A percentile compares a stretch with the other conserved stretches of the same genome.
phyloP scores from a whole-genome alignment of 2,329 filamentous ascomycete species.

The Tolypocladium tropicale region DNA sequence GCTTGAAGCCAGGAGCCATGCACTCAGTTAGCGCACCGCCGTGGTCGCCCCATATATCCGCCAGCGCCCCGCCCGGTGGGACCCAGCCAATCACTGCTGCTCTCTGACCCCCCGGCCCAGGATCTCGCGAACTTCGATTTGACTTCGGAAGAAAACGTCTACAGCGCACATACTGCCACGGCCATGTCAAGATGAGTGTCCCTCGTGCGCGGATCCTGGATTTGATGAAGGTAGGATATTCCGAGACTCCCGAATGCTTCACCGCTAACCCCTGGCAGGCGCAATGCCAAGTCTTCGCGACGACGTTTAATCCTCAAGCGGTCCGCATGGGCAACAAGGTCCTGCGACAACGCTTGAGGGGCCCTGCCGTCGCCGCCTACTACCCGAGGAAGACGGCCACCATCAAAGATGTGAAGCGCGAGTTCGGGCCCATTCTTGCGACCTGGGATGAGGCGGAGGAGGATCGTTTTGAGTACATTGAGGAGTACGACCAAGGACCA shows the following conservation, averaged over 20 bases:
- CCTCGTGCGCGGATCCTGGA: slow-evolving; percentile 54
- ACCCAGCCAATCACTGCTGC: slow-evolving; percentile 5
- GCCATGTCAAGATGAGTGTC: slow-evolving; percentile 46
- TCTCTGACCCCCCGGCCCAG: neutral
- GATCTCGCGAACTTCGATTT: slow-evolving; percentile 12
- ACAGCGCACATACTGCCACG: slow-evolving; percentile 10
- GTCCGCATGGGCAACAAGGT: slow-evolving; percentile 84
- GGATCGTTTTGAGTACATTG: slow-evolving; percentile 67
- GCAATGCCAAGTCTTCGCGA: slow-evolving; percentile 87
- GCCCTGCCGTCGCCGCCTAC: slow-evolving; percentile 75
- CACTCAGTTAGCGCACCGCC: neutral
- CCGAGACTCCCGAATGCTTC: neutral
- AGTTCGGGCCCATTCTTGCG: slow-evolving; percentile 55
- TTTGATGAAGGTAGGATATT: slow-evolving; percentile 62
- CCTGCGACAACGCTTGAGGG: slow-evolving; percentile 75
- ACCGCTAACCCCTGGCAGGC: slow-evolving; percentile 40
- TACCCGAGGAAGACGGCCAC: slow-evolving; percentile 70
- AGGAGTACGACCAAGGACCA: slow-evolving; percentile 37
- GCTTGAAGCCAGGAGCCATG: too few species aligned
- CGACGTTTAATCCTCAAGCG: slow-evolving; percentile 78
- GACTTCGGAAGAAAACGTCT: slow-evolving; percentile 13
- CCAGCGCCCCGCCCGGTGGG: neutral
- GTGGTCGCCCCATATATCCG: too few species aligned
- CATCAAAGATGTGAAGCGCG: slow-evolving; percentile 61
- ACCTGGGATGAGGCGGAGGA: slow-evolving; percentile 68